Conservation (phyloP, 495 filamentous ascomycete species). For the Cercophora sp. region DNA sequence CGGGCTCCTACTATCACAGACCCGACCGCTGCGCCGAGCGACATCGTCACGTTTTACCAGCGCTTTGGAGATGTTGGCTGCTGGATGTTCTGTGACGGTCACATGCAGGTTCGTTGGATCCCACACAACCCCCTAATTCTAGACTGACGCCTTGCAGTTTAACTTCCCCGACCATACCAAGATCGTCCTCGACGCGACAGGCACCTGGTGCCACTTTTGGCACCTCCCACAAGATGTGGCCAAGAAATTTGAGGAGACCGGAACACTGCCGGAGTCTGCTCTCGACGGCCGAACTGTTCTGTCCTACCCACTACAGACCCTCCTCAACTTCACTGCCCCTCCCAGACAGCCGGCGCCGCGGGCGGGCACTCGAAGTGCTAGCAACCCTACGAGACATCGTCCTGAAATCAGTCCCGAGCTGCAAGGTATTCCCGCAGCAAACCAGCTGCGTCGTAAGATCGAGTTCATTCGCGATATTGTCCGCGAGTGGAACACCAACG, state of each 20-base stretch:
- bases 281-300: constrained; percentile 58
- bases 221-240: constrained; percentile 70
- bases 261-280: constrained; percentile 62
- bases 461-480: constrained; percentile 67
- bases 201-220: constrained; percentile 78
- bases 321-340: constrained; percentile 48
- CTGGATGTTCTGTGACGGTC: constrained; percentile 85
- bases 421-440: constrained; percentile 63
- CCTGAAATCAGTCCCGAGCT: constrained; percentile 56
- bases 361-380: constrained; percentile 36
- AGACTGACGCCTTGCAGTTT: constrained; percentile 49
- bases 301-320: constrained; percentile 56
- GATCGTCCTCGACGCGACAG: constrained; percentile 70
- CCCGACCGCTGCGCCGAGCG: constrained; percentile 40
- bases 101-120: constrained; percentile 60
- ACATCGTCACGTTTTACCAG: constrained; percentile 85
- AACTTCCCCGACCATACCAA: constrained; percentile 99
- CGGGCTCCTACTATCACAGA: constrained; percentile 51
- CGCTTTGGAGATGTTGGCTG: constrained; percentile 80
- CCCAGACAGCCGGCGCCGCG: constrained; percentile 40
- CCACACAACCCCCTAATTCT: neutral
- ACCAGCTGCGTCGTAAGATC: constrained; percentile 76
- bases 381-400: constrained; percentile 38
- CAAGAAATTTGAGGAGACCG: constrained; percentile 55
- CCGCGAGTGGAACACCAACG: constrained; percentile 67